Percentiles rank a stretch among this genome's conserved stretches.
Evolutionary conservation across 805 yeast genomes (phyloP).

Genomic region (Wickerhamiella bombiphila): DNA sequence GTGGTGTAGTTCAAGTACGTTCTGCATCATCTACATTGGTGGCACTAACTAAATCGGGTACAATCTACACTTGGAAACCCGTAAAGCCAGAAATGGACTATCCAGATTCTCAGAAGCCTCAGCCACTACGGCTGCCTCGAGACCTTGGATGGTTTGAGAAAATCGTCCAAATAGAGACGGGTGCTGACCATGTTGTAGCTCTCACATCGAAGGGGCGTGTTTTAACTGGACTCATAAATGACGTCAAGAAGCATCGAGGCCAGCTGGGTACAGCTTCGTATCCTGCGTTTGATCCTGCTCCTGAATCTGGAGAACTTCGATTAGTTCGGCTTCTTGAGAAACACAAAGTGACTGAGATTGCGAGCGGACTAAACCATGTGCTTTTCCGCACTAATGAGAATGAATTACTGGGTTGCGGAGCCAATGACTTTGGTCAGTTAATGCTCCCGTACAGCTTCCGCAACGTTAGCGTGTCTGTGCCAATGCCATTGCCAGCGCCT

Average conservation of each 20-base stretch:
- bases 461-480: slow-evolving; percentile 56
- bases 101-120: slow-evolving; percentile 2
- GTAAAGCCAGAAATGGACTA: no score
- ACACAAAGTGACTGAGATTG: slow-evolving; percentile 40
- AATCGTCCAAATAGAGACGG: slow-evolving; percentile 40
- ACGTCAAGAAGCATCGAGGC: slow-evolving; percentile 34
- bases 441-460: slow-evolving; percentile 54
- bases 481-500: slow-evolving; percentile 36
- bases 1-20: slow-evolving; percentile 27
- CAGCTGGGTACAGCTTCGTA: slow-evolving; percentile 71
- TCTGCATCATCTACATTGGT: slow-evolving; percentile 32
- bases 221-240: slow-evolving; percentile 29
- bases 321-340: slow-evolving; percentile 48
- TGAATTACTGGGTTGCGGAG: slow-evolving; percentile 72
- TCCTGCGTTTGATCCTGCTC: slow-evolving; percentile 49
- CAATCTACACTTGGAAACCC: slow-evolving; percentile 19
- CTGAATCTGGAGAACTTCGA: slow-evolving; percentile 33
- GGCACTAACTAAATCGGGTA: slow-evolving; percentile 29
- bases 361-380: slow-evolving; percentile 63
- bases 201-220: slow-evolving; percentile 46
- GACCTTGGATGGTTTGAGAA: slow-evolving; percentile 33
- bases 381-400: slow-evolving; percentile 56
- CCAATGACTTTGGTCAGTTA: slow-evolving; percentile 71
- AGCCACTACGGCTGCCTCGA: background rate
- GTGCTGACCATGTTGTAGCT: slow-evolving; percentile 55